Evolutionary conservation across 2,329 filamentous ascomycete genomes (phyloP).

Genomic region (Alternaria ethzedia): DNA sequence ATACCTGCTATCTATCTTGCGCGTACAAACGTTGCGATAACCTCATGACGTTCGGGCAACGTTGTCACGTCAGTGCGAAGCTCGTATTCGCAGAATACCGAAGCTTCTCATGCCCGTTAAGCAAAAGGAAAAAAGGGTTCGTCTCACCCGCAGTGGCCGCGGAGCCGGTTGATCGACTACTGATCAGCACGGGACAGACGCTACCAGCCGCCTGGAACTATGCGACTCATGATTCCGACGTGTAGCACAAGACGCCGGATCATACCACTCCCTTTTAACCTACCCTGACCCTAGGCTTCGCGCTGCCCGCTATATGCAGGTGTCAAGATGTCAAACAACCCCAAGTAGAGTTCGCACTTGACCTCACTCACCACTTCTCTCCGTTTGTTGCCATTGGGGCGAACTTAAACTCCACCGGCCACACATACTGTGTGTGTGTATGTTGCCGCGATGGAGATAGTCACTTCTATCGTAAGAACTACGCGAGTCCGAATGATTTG

Average conservation of each 20-base stretch:
- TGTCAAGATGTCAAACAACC: not conserved
- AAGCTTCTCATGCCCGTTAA: not conserved
- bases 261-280: constrained; percentile 3
- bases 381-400: not conserved
- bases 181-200: constrained; percentile 2
- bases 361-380: not conserved
- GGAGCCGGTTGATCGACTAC: not conserved
- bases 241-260: not conserved
- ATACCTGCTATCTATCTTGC: not conserved
- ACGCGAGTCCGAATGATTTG: not conserved
- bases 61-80: not conserved
- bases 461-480: constrained; percentile 5
- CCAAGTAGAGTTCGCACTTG: not conserved
- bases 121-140: not conserved
- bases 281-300: not conserved
- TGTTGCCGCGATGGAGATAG: constrained; percentile 2
- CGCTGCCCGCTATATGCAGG: not conserved
- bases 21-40: not conserved
- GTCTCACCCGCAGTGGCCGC: not conserved
- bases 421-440: not conserved
- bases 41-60: not conserved
- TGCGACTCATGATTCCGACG: constrained; percentile 1
- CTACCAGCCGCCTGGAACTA: constrained; percentile 4
- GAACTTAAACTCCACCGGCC: not conserved
- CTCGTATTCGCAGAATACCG: not conserved